Conservation (phyloP, 2,329 filamentous ascomycete genomes). For the Pseudocercospora crystallina region DNA sequence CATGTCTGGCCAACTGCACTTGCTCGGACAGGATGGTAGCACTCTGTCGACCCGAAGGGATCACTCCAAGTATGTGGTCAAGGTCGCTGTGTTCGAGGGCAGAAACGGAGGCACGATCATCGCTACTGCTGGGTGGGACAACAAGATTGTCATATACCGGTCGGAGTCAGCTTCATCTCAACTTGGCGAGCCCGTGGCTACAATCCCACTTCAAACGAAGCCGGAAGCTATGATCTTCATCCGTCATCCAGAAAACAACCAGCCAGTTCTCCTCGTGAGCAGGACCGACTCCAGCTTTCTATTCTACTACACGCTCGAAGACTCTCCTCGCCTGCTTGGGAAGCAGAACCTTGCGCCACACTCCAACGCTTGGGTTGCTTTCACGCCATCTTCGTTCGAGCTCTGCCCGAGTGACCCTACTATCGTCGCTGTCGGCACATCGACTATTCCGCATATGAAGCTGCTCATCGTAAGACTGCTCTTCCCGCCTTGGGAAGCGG, state of each 20-base stretch:
- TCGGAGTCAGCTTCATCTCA: slow-evolving; percentile 9
- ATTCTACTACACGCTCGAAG: slow-evolving; percentile 53
- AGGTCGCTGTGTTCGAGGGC: slow-evolving; percentile 43
- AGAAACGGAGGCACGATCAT: slow-evolving; percentile 38
- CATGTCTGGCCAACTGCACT: slow-evolving; percentile 59
- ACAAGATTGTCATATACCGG: slow-evolving; percentile 55
- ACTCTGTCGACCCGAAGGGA: slow-evolving; percentile 54
- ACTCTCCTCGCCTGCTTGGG: slow-evolving; percentile 47
- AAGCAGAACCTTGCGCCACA: slow-evolving; percentile 62
- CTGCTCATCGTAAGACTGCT: slow-evolving; percentile 59
- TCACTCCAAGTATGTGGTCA: slow-evolving; percentile 60
- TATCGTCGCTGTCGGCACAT: slow-evolving; percentile 60
- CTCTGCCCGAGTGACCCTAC: slow-evolving; percentile 55
- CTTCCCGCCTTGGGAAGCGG: slow-evolving; percentile 42
- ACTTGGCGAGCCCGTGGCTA: slow-evolving; percentile 43
- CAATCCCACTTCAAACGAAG: slow-evolving; percentile 50
- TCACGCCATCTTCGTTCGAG: slow-evolving; percentile 59
- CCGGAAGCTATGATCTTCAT: slow-evolving; percentile 59
- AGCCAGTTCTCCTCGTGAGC: slow-evolving; percentile 54
- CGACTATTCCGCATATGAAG: slow-evolving; percentile 62
- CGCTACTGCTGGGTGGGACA: slow-evolving; percentile 63
- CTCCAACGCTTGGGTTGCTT: slow-evolving; percentile 64
- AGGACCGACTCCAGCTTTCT: slow-evolving; percentile 60
- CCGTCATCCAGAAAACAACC: slow-evolving; percentile 47
- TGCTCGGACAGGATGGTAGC: slow-evolving; percentile 45